Conservation (phyloP, 169 alveolate genomes). For the Babesia gibsoni region DNA sequence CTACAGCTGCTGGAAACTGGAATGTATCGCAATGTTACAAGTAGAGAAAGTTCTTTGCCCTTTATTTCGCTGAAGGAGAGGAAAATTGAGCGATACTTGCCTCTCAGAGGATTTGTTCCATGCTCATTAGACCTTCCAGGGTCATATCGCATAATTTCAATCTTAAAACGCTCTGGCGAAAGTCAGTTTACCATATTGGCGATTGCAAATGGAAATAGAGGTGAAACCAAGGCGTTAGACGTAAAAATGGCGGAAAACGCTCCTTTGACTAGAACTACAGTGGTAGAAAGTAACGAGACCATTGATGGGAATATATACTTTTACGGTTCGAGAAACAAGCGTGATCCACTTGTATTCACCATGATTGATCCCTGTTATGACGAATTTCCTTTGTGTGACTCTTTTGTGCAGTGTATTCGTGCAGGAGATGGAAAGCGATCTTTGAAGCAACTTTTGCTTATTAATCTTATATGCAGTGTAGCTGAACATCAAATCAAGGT, state of each 20-base stretch:
- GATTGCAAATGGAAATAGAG: too few species aligned
- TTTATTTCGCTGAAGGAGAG: not conserved
- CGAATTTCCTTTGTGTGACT: not conserved
- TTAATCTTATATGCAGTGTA: conserved; percentile 6
- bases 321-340: not conserved
- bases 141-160: not conserved
- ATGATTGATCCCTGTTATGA: conserved; percentile 3
- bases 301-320: not conserved
- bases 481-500: not conserved
- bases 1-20: not conserved
- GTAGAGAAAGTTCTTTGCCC: not conserved
- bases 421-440: not conserved
- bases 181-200: not conserved
- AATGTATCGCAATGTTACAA: not conserved
- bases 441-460: not conserved
- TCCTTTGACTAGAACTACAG: not conserved
- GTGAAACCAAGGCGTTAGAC: not conserved
- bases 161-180: not conserved
- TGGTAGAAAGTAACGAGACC: not conserved
- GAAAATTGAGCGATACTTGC: not conserved
- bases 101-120: not conserved
- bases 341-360: not conserved
- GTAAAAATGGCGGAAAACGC: not conserved
- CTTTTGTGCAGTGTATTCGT: not conserved
- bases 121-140: conserved; percentile 11